Base-by-base conservation (phyloP, 2,329 filamentous ascomycete genomes). In the Fusarium sp. region DNA sequence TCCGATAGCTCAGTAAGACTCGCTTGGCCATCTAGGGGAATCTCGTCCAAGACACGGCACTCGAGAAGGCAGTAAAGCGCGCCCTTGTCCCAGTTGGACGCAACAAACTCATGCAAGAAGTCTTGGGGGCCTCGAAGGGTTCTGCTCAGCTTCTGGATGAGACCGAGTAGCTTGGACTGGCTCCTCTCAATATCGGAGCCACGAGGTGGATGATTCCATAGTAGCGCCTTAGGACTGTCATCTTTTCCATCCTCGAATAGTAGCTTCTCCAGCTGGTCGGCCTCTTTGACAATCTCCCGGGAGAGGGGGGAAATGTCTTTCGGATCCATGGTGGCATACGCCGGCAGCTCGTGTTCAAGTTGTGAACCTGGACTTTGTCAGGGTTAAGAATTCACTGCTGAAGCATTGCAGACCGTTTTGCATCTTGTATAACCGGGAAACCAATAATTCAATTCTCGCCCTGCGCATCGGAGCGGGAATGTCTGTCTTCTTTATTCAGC, bases 101-200 rank as follows among this genome's bases (percentile, higher is more conserved):
- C 88, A 74, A 88, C 77, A 74, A 82, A 58, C 79, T 89, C n/a
- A 78, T 80, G 37, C 76, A 83, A 20, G 78, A 83, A 70, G 30
- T 73, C 65, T 6, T 57, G 47, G 10, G 70, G 66, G 8, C 66
- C 64, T 22, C 45, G 35, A 1, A 76, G 30, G 11, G 50, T 40
- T 22, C 67, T 60, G 20, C 62, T 40, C 2, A 76, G 66, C 5
- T 40, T 61, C 45, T 66, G 68, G 7, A 64, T 22, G 12, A 70
- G 65, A 4, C 66, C 63, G 33, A 74, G 63, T 1, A 75, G 33
- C 25, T 60, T 66, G 52, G 60, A 54, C 25, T 66, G 64, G 27
- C 66, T 59, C n/a, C 27, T 47, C 30, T 64, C 63, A 12, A 70
- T 30, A 12, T 60, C 58, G 14, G 50, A 64, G 11, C 64, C 50